Evolutionary conservation across 805 yeast species (phyloP), one percentile per base, ranked within the genome.

Genomic region (Zygoascus bituminiphila): DNA sequence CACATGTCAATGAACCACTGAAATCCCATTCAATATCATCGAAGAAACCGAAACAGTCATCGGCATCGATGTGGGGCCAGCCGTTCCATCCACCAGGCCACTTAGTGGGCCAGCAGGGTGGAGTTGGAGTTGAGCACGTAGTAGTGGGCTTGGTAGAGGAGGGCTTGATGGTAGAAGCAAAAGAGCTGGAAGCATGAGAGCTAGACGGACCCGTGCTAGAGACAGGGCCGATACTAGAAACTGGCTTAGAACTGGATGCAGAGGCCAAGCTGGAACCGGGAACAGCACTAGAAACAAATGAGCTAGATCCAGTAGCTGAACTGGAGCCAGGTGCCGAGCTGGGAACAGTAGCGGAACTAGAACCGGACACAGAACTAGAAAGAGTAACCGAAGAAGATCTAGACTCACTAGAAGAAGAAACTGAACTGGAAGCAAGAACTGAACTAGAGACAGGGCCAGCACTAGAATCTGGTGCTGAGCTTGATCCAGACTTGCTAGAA

Each of bases 361-460:
- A 25, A 25, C 29, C 12, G 29, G 29, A 12, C 29, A 12, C 29
- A 25, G 29, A 25, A 12, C 29, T 25, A 25, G 29, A 25, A 25
- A 7, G 10, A 8, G 29, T 25, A 25, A 12, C 12, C 10, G 29
- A 25, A 12, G 10, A 33, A 37, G 39, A 4, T 38, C 50, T 25
- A 23, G 43, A 43, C 15, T 31, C 17, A n/a, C 24, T 33, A 5
- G 49, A 26, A 15, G 50, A 24, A 29, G 24, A 35, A 14, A 46
- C 46, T 33, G 50, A 8, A 10, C 36, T 24, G 17, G 17, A 15
- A n/a, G 26, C 41, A 24, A 36, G 12, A 31, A 45, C 15, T 14
- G 33, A 20, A 10, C 41, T n/a, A 10, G 42, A 35, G 35, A 15
- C 21, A 12, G 47, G 31, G 15, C n/a, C 44, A 5, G 35, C 33